These are phyloP conservation scores for Suhomyces ambrosiae DNA, from an alignment of 1,139 yeast species.

Conservation along the genomic window DNA sequence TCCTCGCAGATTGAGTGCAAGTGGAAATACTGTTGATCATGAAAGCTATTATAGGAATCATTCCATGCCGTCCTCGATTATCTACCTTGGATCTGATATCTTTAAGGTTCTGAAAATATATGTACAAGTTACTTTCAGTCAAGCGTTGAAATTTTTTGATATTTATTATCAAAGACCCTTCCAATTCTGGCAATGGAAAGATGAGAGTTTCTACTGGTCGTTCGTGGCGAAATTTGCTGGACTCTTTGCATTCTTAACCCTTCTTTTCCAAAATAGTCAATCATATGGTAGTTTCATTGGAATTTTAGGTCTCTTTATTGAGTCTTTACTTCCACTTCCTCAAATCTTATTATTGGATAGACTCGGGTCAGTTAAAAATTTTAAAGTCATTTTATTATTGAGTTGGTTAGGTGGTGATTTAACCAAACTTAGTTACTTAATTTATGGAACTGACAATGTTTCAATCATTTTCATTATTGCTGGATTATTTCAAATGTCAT, in stretches of 20 bases:
- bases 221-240: slow-evolving; percentile 55
- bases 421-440: slow-evolving; percentile 69
- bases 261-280: slow-evolving; percentile 40
- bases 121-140: slow-evolving; percentile 20
- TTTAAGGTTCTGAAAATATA: slow-evolving; percentile 22
- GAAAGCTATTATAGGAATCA: slow-evolving; percentile 15
- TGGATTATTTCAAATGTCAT: slow-evolving; percentile 76
- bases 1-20: slow-evolving; percentile 20
- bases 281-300: slow-evolving; percentile 65
- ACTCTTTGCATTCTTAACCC: slow-evolving; percentile 45
- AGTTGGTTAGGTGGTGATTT: slow-evolving; percentile 92
- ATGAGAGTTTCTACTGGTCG: slow-evolving; percentile 63
- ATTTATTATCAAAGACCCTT: slow-evolving; percentile 67
- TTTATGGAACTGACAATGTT: slow-evolving; percentile 71
- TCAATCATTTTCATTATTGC: slow-evolving; percentile 72
- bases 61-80: slow-evolving; percentile 11
- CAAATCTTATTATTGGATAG: slow-evolving; percentile 76
- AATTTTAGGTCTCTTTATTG: slow-evolving; percentile 70
- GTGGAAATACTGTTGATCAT: slow-evolving; percentile 16
- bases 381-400: slow-evolving; percentile 69
- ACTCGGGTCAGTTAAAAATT: slow-evolving; percentile 72
- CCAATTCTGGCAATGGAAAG: slow-evolving; percentile 86
- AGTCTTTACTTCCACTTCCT: slow-evolving; percentile 84
- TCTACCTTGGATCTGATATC: slow-evolving; percentile 24
- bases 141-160: slow-evolving; percentile 61